Base-by-base conservation (phyloP, 225 moss, liverwort and hornwort species). In the Sphagnum tenellum region DNA sequence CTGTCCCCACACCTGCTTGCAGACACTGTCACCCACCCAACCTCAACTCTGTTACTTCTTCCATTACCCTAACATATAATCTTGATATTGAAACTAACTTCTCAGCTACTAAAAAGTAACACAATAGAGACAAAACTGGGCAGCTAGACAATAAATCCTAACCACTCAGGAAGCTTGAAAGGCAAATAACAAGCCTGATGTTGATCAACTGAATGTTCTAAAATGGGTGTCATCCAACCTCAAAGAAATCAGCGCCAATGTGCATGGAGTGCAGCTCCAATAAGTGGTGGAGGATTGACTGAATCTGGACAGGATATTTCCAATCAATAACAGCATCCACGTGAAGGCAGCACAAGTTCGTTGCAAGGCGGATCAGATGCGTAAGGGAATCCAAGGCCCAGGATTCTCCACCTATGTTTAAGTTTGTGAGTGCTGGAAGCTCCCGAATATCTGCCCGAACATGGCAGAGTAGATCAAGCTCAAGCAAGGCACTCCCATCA, bases 341-440 rank as follows among this genome's bases (percentile, higher is more conserved):
- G 47, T 71, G 77, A 45, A 84, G 80, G 11, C 74, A 80, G 57
- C 84, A 77, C 58, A 84, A 49, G 66, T 80, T 84, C 47, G 77
- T 75, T 45, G 80, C 84, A 46, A 84, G 75, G 7, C 84, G 72
- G 63, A 84, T 80, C 71, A 80, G 75, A 73, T 84, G 75, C 50
- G 84, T 84, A 47, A 84, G 72, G 6, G 79, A 84, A 63, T 84
- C 80, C 64, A 80, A 73, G 57, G 84, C 80, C 84, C 84, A 84
- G 10, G 80, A 67, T 63, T 80, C 80, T 57, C 84, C 84, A 48
- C 84, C 80, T 44, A 84, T 71, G 56, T 84, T 80, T 67, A 84
- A 48, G 47, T 59, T 63, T 64, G 64, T 67, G 49, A 84, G 57
- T n/a, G 57, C 8, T 49, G 80, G 80, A 63, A 84, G 80, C 77